Conservation (phyloP, 805 yeast species). For the Lachancea quebecensis region DNA sequence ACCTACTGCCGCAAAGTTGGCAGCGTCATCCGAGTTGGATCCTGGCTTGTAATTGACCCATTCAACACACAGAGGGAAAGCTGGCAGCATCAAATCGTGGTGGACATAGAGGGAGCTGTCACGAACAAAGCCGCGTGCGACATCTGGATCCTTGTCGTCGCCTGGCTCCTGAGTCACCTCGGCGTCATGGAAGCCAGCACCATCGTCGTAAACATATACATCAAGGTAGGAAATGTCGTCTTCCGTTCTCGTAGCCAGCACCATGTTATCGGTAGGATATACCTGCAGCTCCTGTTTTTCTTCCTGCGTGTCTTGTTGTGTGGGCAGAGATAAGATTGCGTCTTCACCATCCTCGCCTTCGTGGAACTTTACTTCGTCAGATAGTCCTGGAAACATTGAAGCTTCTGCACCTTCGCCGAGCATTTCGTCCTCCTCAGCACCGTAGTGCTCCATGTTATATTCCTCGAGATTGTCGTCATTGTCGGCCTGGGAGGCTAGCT, state of each 20-base stretch:
- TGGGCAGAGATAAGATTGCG: slow-evolving; percentile 41
- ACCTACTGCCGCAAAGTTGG: slow-evolving; percentile 94
- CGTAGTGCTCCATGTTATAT: slow-evolving; percentile 80
- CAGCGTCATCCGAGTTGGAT: slow-evolving; percentile 44
- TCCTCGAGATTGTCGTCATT: slow-evolving; percentile 82
- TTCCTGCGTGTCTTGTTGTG: slow-evolving; percentile 53
- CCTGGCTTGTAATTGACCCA: slow-evolving; percentile 80
- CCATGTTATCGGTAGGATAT: slow-evolving; percentile 81
- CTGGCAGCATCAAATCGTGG: slow-evolving; percentile 94
- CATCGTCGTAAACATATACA: slow-evolving; percentile 90
- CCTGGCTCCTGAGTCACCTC: slow-evolving; percentile 57
- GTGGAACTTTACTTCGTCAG: slow-evolving; percentile 54
- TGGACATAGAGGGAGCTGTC: slow-evolving; percentile 81
- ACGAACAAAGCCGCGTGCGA: slow-evolving; percentile 63
- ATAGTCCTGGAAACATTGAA: slow-evolving; percentile 65
- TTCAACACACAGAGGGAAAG: slow-evolving; percentile 94
- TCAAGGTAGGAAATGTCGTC: slow-evolving; percentile 90
- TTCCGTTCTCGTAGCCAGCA: slow-evolving; percentile 90
- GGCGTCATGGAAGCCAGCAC: slow-evolving; percentile 73
- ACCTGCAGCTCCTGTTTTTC: slow-evolving; percentile 81
- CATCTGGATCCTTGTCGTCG: slow-evolving; percentile 64
- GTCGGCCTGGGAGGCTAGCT: slow-evolving; percentile 48
- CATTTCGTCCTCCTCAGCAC: slow-evolving; percentile 53
- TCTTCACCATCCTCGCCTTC: slow-evolving; percentile 39
- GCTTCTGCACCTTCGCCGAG: slow-evolving; percentile 48